phyloP scores from a whole-genome alignment of 1,284 basidiomycete species.

The Psilocybe mexicana region DNA sequence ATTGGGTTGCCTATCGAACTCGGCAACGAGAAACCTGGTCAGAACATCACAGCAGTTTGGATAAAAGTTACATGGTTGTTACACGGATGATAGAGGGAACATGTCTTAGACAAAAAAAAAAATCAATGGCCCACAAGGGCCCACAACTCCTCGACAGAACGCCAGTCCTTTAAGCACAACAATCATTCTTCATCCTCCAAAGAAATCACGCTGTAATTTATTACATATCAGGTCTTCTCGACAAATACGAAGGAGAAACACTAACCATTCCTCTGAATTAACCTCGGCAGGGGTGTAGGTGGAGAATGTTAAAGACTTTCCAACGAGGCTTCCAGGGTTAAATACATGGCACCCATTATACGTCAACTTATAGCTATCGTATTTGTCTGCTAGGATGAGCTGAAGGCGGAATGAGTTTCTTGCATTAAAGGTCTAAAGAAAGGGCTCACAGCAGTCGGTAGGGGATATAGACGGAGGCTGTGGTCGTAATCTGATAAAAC shows the following conservation, averaged over 20 bases:
- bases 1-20: too few species aligned
- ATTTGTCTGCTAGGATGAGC: slow-evolving; percentile 96
- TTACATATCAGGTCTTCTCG: background rate
- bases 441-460: slow-evolving; percentile 82
- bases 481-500: slow-evolving; percentile 93
- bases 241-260: background rate
- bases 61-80: too few species aligned
- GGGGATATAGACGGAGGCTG: slow-evolving; percentile 88
- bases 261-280: slow-evolving; percentile 77
- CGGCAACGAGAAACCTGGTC: too few species aligned
- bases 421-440: background rate
- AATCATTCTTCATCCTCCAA: slow-evolving; percentile 20
- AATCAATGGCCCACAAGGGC: too few species aligned
- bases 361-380: slow-evolving; percentile 94
- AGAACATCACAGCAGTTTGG: too few species aligned
- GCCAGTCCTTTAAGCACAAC: background rate
- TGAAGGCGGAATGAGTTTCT: slow-evolving; percentile 56
- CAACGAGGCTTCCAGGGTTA: slow-evolving; percentile 91
- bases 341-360: slow-evolving; percentile 99
- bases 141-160: background rate
- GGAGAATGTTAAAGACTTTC: slow-evolving; percentile 81
- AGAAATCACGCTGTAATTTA: slow-evolving; percentile 17
- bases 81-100: too few species aligned
- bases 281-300: slow-evolving; percentile 81
- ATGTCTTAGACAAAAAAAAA: too few species aligned